Percentiles rank a stretch among this genome's conserved stretches.
These are phyloP conservation scores for Aphanomyces stellatus DNA, from an alignment of 352 stramenopile species.

Conservation along the genomic window DNA sequence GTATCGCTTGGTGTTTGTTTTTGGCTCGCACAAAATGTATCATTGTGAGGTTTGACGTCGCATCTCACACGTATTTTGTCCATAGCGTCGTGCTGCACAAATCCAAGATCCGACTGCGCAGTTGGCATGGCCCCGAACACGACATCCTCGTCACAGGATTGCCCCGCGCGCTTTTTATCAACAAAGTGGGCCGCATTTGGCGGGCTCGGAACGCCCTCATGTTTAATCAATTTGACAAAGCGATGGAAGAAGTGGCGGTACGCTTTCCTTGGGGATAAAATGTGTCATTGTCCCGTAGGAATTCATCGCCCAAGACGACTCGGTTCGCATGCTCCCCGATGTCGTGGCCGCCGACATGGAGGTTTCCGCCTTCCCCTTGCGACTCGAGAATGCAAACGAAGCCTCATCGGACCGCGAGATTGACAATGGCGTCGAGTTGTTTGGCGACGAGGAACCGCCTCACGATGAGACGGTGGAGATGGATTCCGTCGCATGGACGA, in stretches of 20 bases:
- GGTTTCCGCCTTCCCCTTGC: not conserved
- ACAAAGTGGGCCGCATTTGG: not conserved
- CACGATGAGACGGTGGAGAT: not conserved
- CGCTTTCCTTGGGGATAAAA: not conserved
- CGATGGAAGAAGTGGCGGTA: not conserved
- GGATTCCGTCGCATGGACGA: conserved; percentile 57
- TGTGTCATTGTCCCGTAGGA: not conserved
- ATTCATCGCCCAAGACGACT: not conserved
- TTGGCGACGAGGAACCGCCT: not conserved
- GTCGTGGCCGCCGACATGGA: not conserved
- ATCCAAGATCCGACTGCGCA: not conserved
- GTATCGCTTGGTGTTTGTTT: not conserved
- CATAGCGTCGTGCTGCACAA: not conserved
- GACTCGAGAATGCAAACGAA: not conserved
- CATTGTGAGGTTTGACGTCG: not conserved
- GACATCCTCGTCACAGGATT: not conserved
- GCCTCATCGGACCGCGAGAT: not conserved
- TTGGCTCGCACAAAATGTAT: conserved; percentile 3
- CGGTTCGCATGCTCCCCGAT: not conserved
- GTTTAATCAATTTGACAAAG: not conserved
- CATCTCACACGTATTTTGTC: not conserved
- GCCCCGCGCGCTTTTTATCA: not conserved
- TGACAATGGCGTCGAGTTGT: not conserved
- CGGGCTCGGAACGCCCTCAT: not conserved
- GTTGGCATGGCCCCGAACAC: not conserved